Percentiles rank a stretch among this genome's conserved stretches.
phyloP scores from a whole-genome alignment of 805 yeast genomes.

The Schwanniomyces sp. region DNA sequence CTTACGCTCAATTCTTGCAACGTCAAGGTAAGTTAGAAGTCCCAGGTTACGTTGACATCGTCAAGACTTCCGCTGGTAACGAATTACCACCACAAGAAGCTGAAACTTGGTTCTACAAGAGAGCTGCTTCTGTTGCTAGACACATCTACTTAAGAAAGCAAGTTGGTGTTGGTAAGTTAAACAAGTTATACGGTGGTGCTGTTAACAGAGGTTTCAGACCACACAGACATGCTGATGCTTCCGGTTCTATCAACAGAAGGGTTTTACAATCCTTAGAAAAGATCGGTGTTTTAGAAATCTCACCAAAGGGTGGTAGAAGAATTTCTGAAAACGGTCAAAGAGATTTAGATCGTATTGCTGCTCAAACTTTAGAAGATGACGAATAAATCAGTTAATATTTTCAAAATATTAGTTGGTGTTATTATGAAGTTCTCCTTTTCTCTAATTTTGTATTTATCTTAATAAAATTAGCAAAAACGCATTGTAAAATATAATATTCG shows the following conservation, averaged over 20 bases:
- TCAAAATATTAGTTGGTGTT: slow-evolving; percentile 7
- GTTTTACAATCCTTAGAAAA: slow-evolving; percentile 97
- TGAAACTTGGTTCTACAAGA: slow-evolving; percentile 99
- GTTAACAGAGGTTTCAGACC: slow-evolving; percentile 99
- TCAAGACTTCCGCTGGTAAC: slow-evolving; percentile 98
- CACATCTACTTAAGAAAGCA: slow-evolving; percentile 99
- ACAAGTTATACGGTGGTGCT: slow-evolving; percentile 99
- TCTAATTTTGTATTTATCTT: slow-evolving; percentile 11
- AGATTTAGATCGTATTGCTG: slow-evolving; percentile 99
- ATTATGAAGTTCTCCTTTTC: slow-evolving; percentile 7
- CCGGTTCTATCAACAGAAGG: slow-evolving; percentile 99
- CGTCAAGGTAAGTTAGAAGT: slow-evolving; percentile 99
- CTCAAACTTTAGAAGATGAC: slow-evolving; percentile 95
- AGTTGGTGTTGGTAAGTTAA: slow-evolving; percentile 98
- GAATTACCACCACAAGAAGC: slow-evolving; percentile 99
- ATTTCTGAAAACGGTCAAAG: slow-evolving; percentile 99
- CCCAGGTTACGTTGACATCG: slow-evolving; percentile 99
- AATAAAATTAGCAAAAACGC: slow-evolving; percentile 14
- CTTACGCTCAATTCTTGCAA: slow-evolving; percentile 99
- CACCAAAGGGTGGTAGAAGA: slow-evolving; percentile 99
- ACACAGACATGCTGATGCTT: slow-evolving; percentile 97
- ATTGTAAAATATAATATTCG: slow-evolving; percentile 17
- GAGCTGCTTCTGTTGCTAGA: slow-evolving; percentile 99
- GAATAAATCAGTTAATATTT: slow-evolving; percentile 32
- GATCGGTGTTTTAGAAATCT: slow-evolving; percentile 94